Evolutionary conservation across 2,329 filamentous ascomycete species (phyloP).

Genomic region (Bimuria novae-zelandiae): DNA sequence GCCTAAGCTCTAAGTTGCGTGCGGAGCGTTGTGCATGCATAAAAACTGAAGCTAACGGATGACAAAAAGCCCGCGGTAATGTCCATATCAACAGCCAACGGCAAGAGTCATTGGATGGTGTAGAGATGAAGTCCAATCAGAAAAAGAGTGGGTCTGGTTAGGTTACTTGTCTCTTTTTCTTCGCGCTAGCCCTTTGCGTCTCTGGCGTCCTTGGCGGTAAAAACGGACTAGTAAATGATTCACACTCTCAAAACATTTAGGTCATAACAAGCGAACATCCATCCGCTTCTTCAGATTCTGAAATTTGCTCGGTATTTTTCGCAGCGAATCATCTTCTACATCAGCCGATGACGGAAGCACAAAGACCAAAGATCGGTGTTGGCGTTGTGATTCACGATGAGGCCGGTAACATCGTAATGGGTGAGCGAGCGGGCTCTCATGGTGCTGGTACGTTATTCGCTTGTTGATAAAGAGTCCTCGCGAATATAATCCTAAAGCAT

Average conservation of each 20-base stretch:
- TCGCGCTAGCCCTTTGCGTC: neutral
- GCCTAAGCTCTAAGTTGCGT: too few species aligned
- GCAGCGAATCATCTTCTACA: neutral
- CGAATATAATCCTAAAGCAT: neutral
- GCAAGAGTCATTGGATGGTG: neutral
- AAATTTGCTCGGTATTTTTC: neutral
- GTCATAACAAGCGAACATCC: neutral
- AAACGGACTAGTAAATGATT: slow-evolving; percentile 2
- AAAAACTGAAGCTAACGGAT: too few species aligned
- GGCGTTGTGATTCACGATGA: slow-evolving; percentile 53
- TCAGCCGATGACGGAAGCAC: slow-evolving; percentile 23
- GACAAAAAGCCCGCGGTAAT: too few species aligned
- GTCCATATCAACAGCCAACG: neutral
- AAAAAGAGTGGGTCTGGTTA: neutral
- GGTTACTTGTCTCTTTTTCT: neutral
- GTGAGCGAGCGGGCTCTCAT: slow-evolving; percentile 53
- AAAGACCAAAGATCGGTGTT: slow-evolving; percentile 52
- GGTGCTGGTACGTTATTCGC: slow-evolving; percentile 47
- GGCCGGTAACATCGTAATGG: slow-evolving; percentile 52
- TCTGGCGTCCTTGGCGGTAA: neutral
- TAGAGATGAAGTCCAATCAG: slow-evolving; percentile 1
- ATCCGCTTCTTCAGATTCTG: neutral
- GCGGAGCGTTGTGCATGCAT: too few species aligned
- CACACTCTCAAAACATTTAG: neutral
- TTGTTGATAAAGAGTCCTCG: neutral